Conservation (phyloP, 371 early-diverging fungal species). For the Catenaria anguillulae region DNA sequence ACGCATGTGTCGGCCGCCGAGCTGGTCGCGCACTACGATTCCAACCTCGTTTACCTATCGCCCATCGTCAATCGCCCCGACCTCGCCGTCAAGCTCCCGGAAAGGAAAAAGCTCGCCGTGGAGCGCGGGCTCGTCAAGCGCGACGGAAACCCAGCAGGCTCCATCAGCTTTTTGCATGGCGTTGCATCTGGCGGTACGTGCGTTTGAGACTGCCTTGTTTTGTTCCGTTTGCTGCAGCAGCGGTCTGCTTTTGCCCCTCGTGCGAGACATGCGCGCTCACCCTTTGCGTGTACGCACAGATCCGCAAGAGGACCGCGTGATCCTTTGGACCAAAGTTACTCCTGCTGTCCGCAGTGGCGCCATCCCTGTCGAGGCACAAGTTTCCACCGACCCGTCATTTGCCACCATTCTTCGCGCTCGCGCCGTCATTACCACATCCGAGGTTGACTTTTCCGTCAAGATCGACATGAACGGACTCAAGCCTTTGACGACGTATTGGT, state of each 20-base stretch:
- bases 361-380: not conserved
- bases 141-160: not conserved
- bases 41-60: not conserved
- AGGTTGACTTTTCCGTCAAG: slow-evolving; percentile 4
- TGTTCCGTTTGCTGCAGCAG: no score
- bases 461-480: not conserved
- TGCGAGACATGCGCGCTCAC: no score
- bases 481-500: not conserved
- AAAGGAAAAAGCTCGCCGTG: no score
- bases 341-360: not conserved
- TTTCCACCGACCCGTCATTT: not conserved
- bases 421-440: not conserved
- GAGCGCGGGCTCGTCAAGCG: not conserved
- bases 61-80: not conserved
- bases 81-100: not conserved
- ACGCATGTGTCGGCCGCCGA: not conserved
- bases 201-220: no score
- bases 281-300: not conserved
- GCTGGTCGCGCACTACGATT: not conserved
- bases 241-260: no score
- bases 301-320: not conserved
- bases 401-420: not conserved
- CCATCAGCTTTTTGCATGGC: not conserved
- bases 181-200: not conserved
- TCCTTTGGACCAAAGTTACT: slow-evolving; percentile 6